Evolutionary conservation across 805 yeast species (phyloP).

Genomic region (Wickerhamomyces bovis): DNA sequence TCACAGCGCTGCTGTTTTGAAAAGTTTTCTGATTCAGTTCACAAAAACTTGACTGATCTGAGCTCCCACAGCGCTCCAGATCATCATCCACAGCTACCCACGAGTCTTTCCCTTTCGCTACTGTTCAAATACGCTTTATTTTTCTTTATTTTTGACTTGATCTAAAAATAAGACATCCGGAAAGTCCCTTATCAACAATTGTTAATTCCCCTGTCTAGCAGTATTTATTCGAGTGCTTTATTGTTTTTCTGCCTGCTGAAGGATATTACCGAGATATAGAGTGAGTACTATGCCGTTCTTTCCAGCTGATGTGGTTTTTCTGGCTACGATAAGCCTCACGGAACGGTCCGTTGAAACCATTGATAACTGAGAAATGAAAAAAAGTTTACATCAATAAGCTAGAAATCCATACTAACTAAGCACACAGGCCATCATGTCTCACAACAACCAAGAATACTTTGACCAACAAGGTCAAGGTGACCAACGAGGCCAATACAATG

Average conservation of each 20-base stretch:
- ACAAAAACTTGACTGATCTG: background rate
- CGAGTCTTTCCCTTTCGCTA: background rate
- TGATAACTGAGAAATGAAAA: no score
- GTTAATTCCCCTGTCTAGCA: background rate
- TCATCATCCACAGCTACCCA: background rate
- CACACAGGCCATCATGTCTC: constrained; percentile 1
- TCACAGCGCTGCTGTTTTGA: background rate
- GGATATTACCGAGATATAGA: background rate
- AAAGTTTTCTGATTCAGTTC: background rate
- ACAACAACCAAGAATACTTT: constrained; percentile 6
- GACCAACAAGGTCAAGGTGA: constrained; percentile 7
- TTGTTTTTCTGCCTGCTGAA: background rate
- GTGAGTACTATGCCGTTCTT: background rate
- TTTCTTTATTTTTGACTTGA: background rate
- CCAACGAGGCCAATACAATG: constrained; percentile 4
- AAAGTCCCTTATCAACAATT: background rate
- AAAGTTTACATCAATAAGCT: no score
- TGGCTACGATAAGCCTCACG: background rate
- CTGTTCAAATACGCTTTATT: background rate
- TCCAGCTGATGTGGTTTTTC: background rate
- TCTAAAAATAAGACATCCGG: background rate
- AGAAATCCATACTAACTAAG: background rate
- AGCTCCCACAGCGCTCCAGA: background rate
- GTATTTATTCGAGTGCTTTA: background rate
- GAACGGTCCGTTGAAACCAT: background rate